Conservation (phyloP, 495 filamentous ascomycete species). For the Penicillium turbatum region DNA sequence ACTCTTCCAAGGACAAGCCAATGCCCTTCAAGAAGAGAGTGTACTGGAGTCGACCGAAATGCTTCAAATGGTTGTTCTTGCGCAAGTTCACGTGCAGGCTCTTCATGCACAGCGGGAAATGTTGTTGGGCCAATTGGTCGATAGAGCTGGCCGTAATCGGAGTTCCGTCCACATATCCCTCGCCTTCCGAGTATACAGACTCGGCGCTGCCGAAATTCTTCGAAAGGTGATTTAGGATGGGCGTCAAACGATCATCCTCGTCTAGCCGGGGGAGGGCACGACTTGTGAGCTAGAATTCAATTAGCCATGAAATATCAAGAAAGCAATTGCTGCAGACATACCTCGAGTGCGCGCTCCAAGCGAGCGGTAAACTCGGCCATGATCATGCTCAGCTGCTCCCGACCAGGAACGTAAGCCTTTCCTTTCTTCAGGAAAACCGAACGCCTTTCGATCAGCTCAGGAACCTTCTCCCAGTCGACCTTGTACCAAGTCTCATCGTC, state of each 20-base stretch:
- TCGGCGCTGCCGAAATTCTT: slow-evolving; percentile 92
- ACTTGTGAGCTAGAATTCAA: slow-evolving; percentile 61
- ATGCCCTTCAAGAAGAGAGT: slow-evolving; percentile 97
- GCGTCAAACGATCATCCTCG: slow-evolving; percentile 92
- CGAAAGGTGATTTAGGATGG: slow-evolving; percentile 87
- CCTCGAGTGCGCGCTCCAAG: slow-evolving; percentile 78
- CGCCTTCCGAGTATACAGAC: slow-evolving; percentile 61
- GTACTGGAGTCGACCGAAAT: slow-evolving; percentile 93
- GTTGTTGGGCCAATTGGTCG: slow-evolving; percentile 73
- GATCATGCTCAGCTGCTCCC: slow-evolving; percentile 83
- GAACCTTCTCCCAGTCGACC: slow-evolving; percentile 89
- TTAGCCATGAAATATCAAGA: not conserved
- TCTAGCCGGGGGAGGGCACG: slow-evolving; percentile 88
- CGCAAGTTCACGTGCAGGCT: slow-evolving; percentile 80
- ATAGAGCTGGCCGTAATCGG: slow-evolving; percentile 73
- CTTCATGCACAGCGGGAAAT: slow-evolving; percentile 95
- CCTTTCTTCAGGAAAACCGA: slow-evolving; percentile 72
- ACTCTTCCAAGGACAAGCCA: slow-evolving; percentile 85
- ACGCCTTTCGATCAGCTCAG: slow-evolving; percentile 79
- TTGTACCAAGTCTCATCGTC: slow-evolving; percentile 91
- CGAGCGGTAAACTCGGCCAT: slow-evolving; percentile 75
- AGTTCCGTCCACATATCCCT: slow-evolving; percentile 57
- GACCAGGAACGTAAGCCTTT: slow-evolving; percentile 85
- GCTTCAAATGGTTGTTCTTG: slow-evolving; percentile 83
- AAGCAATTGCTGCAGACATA: slow-evolving; percentile 31